These are phyloP conservation scores for Arctium minus DNA, from an alignment of 129 eudicot species.

Conservation along the genomic window DNA sequence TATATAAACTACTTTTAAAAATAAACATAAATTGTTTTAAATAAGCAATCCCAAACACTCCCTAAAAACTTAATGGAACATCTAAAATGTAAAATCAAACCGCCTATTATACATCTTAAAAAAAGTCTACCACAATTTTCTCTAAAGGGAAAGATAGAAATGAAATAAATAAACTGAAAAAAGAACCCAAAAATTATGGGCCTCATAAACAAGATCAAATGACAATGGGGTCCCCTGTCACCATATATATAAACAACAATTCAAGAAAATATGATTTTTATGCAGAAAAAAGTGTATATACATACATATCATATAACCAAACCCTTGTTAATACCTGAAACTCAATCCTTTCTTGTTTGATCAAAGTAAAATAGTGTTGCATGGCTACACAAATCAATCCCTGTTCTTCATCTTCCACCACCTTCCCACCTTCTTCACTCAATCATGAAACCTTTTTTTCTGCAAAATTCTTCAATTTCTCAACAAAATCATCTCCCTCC, in stretches of 20 bases:
- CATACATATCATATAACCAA: neutral
- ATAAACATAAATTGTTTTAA: no score
- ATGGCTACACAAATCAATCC: slow-evolving; percentile 56
- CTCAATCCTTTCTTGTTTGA: slow-evolving; percentile 23
- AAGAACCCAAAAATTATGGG: neutral
- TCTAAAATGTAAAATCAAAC: no score
- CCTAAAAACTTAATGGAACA: no score
- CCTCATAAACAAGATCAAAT: slow-evolving; percentile 27
- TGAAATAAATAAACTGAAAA: neutral
- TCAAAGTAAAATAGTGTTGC: slow-evolving; percentile 20
- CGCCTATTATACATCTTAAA: no score
- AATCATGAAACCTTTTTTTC: slow-evolving; percentile 26
- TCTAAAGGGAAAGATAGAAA: neutral
- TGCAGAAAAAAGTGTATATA: slow-evolving; percentile 2
- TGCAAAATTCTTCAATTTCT: slow-evolving; percentile 24
- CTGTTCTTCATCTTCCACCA: slow-evolving; percentile 43
- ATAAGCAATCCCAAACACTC: no score
- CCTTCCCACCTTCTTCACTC: slow-evolving; percentile 34
- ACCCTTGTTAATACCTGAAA: neutral
- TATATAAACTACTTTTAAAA: no score
- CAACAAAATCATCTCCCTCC: slow-evolving; percentile 25
- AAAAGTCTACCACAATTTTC: neutral
- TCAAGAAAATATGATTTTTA: slow-evolving; percentile 19
- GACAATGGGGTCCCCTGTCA: slow-evolving; percentile 1
- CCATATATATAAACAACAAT: neutral